Evolutionary conservation across 2,329 filamentous ascomycete species (phyloP).

Genomic region (Fusarium goolgardi): DNA sequence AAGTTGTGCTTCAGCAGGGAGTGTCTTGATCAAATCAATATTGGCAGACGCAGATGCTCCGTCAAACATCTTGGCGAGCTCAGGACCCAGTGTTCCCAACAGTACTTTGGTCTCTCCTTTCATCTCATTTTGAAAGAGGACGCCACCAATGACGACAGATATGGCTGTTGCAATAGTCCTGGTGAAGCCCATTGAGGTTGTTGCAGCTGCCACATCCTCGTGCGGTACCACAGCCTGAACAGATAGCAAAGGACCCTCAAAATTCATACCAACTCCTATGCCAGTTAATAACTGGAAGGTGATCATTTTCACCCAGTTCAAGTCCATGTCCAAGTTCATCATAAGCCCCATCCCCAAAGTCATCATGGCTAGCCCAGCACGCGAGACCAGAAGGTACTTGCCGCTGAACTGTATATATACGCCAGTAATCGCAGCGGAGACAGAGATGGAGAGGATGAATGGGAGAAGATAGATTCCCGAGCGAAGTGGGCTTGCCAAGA

Average conservation of each 20-base stretch:
- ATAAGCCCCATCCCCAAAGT: slow-evolving; percentile 69
- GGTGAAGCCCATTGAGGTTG: slow-evolving; percentile 70
- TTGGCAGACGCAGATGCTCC: slow-evolving; percentile 68
- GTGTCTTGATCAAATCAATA: slow-evolving; percentile 59
- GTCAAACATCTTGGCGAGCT: slow-evolving; percentile 61
- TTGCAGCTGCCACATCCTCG: slow-evolving; percentile 71
- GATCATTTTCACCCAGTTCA: slow-evolving; percentile 61
- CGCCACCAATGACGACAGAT: slow-evolving; percentile 75
- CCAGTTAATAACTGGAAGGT: slow-evolving; percentile 69
- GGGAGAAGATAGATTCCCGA: slow-evolving; percentile 73
- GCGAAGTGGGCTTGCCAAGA: slow-evolving; percentile 68
- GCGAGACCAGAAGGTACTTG: slow-evolving; percentile 67
- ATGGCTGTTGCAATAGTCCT: slow-evolving; percentile 72
- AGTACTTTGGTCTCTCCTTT: slow-evolving; percentile 60
- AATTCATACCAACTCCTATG: slow-evolving; percentile 71
- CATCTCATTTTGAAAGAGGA: slow-evolving; percentile 79
- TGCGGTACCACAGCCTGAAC: slow-evolving; percentile 71
- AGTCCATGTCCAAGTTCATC: slow-evolving; percentile 64
- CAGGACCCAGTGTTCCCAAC: slow-evolving; percentile 57
- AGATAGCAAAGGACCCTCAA: slow-evolving; percentile 71
- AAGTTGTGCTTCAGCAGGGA: slow-evolving; percentile 35
- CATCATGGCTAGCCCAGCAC: slow-evolving; percentile 64
- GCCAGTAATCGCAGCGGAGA: slow-evolving; percentile 57
- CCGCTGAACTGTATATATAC: slow-evolving; percentile 64
- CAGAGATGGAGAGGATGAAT: slow-evolving; percentile 62